phyloP scores from a whole-genome alignment of 441 rosid species.

The Adansonia rubrostipa region DNA sequence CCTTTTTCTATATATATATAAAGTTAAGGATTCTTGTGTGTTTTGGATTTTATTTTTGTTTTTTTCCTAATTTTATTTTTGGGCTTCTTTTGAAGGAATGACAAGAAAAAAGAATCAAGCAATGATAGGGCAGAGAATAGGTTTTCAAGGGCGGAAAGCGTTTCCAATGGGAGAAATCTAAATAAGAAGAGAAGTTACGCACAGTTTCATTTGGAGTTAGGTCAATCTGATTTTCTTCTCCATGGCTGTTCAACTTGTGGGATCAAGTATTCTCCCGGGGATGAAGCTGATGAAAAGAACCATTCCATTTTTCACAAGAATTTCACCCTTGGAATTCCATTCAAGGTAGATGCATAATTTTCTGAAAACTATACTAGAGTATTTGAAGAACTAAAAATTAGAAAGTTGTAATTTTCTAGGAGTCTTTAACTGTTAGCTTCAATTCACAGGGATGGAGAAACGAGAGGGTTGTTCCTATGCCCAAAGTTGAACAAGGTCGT shows the following conservation, averaged over 20 bases:
- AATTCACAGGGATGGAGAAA: constrained; percentile 64
- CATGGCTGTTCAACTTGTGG: constrained; percentile 64
- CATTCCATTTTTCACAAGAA: constrained; percentile 64
- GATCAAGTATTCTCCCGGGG: constrained; percentile 70
- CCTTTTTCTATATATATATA: background rate
- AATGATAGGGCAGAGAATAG: constrained; percentile 24
- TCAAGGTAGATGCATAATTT: constrained; percentile 51
- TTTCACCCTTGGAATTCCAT: constrained; percentile 69
- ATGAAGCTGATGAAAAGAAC: constrained; percentile 71
- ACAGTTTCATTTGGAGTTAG: constrained; percentile 78
- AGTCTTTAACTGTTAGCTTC: background rate
- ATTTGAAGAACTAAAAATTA: background rate
- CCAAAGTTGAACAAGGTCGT: constrained; percentile 43
- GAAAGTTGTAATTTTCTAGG: background rate
- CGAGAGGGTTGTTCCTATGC: constrained; percentile 57
- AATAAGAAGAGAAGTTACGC: constrained; percentile 82
- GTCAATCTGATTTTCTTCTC: constrained; percentile 88
- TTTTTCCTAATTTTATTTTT: background rate
- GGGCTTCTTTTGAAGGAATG: constrained; percentile 30
- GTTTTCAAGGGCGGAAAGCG: constrained; percentile 31
- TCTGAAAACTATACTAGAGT: background rate
- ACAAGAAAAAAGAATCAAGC: constrained; percentile 27
- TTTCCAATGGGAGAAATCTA: constrained; percentile 34
- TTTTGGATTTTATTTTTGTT: background rate
- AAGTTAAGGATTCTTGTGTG: background rate